Base-by-base conservation (phyloP, 2,329 filamentous ascomycete genomes). In the Trichoderma sp. region DNA sequence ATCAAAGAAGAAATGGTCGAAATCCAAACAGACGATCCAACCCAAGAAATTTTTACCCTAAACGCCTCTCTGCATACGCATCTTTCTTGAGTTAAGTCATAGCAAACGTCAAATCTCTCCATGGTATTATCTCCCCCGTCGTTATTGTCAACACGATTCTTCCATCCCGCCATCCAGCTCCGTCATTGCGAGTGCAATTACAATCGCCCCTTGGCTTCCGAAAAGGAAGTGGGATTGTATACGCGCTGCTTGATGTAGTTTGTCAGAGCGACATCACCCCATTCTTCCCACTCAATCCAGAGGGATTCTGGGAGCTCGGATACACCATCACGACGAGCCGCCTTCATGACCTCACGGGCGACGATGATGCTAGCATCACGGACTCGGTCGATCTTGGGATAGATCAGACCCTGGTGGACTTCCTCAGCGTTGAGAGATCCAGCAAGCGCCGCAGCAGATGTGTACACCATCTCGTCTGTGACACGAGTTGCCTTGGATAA, bases 391-490 rank as follows among this genome's bases (percentile, higher is more conserved):
- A 99, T 93, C 79, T 91, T 90, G 13, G 94, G 96, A 85, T 99
- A 98, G 78, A 98, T 91, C 80, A 97, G 91, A 69, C 94, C 93
- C 80, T 91, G 89, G 70, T 91, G 89, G 77, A 94, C 85, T 85
- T 99, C 96, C 73, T 96, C 91, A 50, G 90, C 86, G 74, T 92
- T 94, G 73, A 99, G 88, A 39, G 92, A 91, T 72, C 90, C 90
- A 17, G 93, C 89, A 23, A 98, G 88, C 5, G 94, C 92, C 53
- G 92, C 91, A 32, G 94, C 96, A 36, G 95, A 95, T 64, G 93
- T 94, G 84, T 98, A 98, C 79, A 99, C 94, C 96, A 99, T 99
- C 82, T 92, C 90, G 81, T 98, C 93, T 6, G 95, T 98, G 76
- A 98, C 87, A 76, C 90, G 90, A 75, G 93, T 91, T 13, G 94